Conservation (phyloP, 345 rosid genomes). For the Sapria himalayana region DNA sequence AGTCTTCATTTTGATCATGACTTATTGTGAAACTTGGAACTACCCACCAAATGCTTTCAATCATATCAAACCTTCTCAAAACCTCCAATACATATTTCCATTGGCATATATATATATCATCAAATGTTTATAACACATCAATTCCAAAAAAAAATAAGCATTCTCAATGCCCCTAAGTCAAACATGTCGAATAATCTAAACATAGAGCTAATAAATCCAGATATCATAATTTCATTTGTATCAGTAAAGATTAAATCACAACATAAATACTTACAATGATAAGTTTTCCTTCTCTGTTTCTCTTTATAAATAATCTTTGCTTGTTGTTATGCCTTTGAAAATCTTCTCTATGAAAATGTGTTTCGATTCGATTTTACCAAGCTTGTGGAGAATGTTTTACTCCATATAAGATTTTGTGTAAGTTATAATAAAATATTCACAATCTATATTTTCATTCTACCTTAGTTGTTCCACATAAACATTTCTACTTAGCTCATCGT, state of each 20-base stretch:
- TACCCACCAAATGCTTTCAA: neutral
- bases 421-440: neutral
- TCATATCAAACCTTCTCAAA: neutral
- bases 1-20: neutral
- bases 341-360: neutral
- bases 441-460: neutral
- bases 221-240: neutral
- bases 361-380: neutral
- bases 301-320: neutral
- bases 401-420: too few relatives aligned
- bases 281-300: neutral
- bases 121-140: neutral
- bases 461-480: neutral
- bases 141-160: slow-evolving; percentile 1
- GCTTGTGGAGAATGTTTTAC: neutral
- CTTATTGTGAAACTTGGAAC: neutral
- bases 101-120: neutral
- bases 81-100: neutral
- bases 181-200: neutral
- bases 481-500: too few relatives aligned
- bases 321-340: neutral
- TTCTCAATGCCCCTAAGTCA: neutral
- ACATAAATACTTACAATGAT: neutral
- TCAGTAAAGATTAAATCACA: neutral
- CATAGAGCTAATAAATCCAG: neutral